A percentile compares a stretch with the other conserved stretches of the same genome.
Evolutionary conservation across 495 filamentous ascomycete species (phyloP).

Genomic region (Aspergillus incahuasiensis): DNA sequence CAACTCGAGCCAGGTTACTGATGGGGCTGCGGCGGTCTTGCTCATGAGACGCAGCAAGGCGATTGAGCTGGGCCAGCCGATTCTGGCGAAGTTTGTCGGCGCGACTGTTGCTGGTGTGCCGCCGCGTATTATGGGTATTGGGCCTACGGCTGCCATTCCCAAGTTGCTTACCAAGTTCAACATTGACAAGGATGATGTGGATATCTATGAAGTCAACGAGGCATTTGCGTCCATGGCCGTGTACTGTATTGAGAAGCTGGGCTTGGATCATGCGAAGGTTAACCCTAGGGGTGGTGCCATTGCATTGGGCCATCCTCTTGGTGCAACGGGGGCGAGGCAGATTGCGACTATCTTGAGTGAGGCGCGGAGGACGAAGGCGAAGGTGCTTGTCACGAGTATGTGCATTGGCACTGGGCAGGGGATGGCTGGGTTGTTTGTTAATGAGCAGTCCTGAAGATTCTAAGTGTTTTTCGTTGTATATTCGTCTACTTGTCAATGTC

Average conservation of each 20-base stretch:
- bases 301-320: conserved; percentile 72
- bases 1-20: conserved; percentile 94
- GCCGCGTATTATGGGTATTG: conserved; percentile 95
- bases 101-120: conserved; percentile 86
- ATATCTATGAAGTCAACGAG: conserved; percentile 94
- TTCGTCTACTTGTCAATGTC: neutral
- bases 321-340: conserved; percentile 72
- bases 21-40: conserved; percentile 86
- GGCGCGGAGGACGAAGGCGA: conserved; percentile 71
- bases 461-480: neutral
- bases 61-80: conserved; percentile 80
- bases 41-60: conserved; percentile 93
- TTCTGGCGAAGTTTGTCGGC: conserved; percentile 91
- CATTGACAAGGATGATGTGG: conserved; percentile 74
- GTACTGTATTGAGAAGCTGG: conserved; percentile 77
- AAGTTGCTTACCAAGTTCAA: conserved; percentile 83
- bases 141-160: conserved; percentile 87
- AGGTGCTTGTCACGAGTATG: conserved; percentile 80
- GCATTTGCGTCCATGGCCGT: conserved; percentile 97
- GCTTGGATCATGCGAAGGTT: conserved; percentile 75
- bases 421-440: conserved; percentile 83
- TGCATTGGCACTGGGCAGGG: conserved; percentile 81
- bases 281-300: conserved; percentile 76
- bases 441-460: conserved; percentile 55
- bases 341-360: conserved; percentile 82